Conservation (phyloP, 805 yeast species). For the Dipodascopsis uninucleata region DNA sequence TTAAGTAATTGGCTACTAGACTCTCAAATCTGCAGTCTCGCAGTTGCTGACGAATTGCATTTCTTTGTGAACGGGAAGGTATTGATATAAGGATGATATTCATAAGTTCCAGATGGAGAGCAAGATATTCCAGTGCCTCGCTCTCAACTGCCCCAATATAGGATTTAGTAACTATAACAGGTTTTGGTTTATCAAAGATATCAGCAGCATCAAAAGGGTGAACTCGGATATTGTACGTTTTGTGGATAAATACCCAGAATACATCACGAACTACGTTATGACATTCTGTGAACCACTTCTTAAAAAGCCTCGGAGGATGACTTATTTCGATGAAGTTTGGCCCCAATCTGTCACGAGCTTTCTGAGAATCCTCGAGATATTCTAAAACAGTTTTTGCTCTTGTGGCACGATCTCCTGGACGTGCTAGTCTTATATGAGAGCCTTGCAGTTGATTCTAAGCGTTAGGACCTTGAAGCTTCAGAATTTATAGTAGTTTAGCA, state of each 20-base stretch:
- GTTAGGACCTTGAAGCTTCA: no score
- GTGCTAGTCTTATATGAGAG: conserved; percentile 1
- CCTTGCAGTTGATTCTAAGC: no score
- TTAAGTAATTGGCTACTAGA: conserved; percentile 11
- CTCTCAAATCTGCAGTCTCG: conserved; percentile 17
- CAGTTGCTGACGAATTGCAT: conserved; percentile 5
- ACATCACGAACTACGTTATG: conserved; percentile 15
- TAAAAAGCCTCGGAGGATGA: conserved; percentile 16
- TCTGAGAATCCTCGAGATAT: conserved; percentile 12
- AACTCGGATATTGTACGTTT: conserved; percentile 4
- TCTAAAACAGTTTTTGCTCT: conserved; percentile 6
- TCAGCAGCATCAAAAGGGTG: background rate
- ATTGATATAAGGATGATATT: conserved; percentile 10
- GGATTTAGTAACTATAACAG: background rate
- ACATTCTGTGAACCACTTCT: conserved; percentile 18
- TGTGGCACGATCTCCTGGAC: conserved; percentile 3
- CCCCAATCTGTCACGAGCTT: background rate
- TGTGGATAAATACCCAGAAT: conserved; percentile 18
- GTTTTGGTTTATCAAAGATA: background rate
- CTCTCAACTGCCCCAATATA: conserved; percentile 7
- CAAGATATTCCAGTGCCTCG: conserved; percentile 22
- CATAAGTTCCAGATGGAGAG: conserved; percentile 18
- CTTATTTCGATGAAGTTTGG: conserved; percentile 17
- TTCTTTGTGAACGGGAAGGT: conserved; percentile 1
- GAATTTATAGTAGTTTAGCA: no score